phyloP scores from a whole-genome alignment of 2,329 filamentous ascomycete species.

The Aaosphaeria arxii region DNA sequence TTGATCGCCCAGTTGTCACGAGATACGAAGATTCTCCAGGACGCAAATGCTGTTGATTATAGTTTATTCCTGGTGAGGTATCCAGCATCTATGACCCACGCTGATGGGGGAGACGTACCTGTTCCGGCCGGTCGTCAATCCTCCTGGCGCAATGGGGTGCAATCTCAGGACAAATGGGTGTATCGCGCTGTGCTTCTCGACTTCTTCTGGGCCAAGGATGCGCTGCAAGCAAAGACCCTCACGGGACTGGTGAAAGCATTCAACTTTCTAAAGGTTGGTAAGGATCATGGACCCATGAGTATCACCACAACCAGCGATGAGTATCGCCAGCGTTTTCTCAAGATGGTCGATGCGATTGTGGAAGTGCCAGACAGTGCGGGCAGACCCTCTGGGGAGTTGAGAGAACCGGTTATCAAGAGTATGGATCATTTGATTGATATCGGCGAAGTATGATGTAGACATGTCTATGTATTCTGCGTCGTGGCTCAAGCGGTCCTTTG shows the following conservation, averaged over 20 bases:
- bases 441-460: too few species aligned
- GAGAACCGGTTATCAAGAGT: not conserved
- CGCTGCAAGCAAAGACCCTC: conserved; percentile 62
- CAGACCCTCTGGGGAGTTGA: conserved; percentile 22
- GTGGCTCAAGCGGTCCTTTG: too few species aligned
- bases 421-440: not conserved
- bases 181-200: conserved; percentile 68
- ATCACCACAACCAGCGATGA: conserved; percentile 69
- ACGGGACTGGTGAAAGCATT: conserved; percentile 63
- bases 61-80: conserved; percentile 68
- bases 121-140: conserved; percentile 29
- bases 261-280: conserved; percentile 53
- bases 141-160: conserved; percentile 61
- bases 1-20: conserved; percentile 55
- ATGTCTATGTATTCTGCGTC: too few species aligned
- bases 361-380: conserved; percentile 33
- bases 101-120: conserved; percentile 26
- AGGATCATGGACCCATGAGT: conserved; percentile 67
- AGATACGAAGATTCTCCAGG: conserved; percentile 63
- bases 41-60: conserved; percentile 69
- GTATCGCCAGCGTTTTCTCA: conserved; percentile 59
- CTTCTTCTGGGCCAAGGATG: conserved; percentile 78
- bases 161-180: conserved; percentile 62
- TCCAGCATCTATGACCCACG: conserved; percentile 37
- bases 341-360: conserved; percentile 47